Percentiles rank a stretch among this genome's conserved stretches.
phyloP scores from a whole-genome alignment of 2,329 filamentous ascomycete species.

The Hypomyces perniciosus region DNA sequence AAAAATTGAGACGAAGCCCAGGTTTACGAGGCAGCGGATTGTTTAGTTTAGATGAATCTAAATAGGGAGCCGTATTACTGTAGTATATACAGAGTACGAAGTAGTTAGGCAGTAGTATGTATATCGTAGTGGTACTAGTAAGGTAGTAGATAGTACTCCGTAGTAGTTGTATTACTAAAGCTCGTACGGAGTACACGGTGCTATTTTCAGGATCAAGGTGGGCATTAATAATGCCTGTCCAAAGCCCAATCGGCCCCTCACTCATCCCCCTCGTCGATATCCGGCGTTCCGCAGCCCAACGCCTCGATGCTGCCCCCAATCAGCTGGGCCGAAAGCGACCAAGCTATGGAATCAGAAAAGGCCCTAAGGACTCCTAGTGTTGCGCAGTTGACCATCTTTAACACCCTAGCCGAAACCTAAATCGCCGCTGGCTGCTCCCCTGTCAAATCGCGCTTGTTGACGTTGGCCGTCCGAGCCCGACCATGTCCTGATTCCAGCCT shows the following conservation, averaged over 20 bases:
- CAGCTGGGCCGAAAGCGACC: slow-evolving; percentile 1
- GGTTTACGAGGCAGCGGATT: too few species aligned
- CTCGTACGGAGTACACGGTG: too few species aligned
- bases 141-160: too few species aligned
- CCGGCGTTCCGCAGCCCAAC: not conserved
- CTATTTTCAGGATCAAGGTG: too few species aligned
- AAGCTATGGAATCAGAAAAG: slow-evolving; percentile 4
- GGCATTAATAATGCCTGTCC: not conserved
- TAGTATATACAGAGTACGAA: too few species aligned
- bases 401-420: slow-evolving; percentile 7
- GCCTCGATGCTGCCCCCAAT: slow-evolving; percentile 3
- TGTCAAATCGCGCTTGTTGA: slow-evolving; percentile 10
- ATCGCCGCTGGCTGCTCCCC: slow-evolving; percentile 2
- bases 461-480: slow-evolving; percentile 1
- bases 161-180: too few species aligned
- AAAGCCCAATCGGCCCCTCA: slow-evolving; percentile 4
- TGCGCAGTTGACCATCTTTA: slow-evolving; percentile 3
- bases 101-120: too few species aligned
- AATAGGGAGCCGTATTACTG: too few species aligned
- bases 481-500: not conserved
- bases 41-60: too few species aligned
- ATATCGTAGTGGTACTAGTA: too few species aligned
- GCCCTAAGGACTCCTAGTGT: not conserved
- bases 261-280: not conserved
- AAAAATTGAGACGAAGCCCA: too few species aligned